A percentile compares a stretch with the other conserved stretches of the same genome.
These are phyloP conservation scores for Rugiboletus extremiorientalis DNA, from an alignment of 1,284 basidiomycete species.

Conservation along the genomic window DNA sequence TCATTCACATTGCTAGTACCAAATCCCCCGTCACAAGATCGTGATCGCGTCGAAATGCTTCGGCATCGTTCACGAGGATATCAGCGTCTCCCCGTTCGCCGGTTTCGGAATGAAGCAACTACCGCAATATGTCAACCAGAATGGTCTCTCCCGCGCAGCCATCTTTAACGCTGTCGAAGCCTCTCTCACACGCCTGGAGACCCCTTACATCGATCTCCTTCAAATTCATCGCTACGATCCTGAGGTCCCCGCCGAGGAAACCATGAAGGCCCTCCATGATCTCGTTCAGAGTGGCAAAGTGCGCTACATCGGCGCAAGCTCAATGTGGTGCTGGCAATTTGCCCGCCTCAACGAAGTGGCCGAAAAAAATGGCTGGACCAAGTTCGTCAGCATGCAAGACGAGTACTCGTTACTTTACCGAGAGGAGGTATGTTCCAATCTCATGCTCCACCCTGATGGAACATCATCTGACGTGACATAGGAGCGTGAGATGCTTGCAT, in stretches of 20 bases:
- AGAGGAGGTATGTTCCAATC: slow-evolving; percentile 31
- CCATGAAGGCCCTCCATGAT: slow-evolving; percentile 48
- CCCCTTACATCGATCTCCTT: slow-evolving; percentile 47
- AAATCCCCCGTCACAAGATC: slow-evolving; percentile 55
- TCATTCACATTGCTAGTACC: slow-evolving; percentile 34
- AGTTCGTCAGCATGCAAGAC: slow-evolving; percentile 42
- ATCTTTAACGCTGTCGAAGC: slow-evolving; percentile 48
- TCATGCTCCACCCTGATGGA: too few relatives aligned
- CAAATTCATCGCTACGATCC: slow-evolving; percentile 45
- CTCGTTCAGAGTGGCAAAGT: slow-evolving; percentile 43
- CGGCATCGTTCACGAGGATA: slow-evolving; percentile 21
- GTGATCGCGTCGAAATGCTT: slow-evolving; percentile 46
- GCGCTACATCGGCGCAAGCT: slow-evolving; percentile 47
- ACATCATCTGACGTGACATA: slow-evolving; percentile 11
- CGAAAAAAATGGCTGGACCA: slow-evolving; percentile 36
- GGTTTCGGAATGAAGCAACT: slow-evolving; percentile 14
- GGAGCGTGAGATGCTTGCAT: slow-evolving; percentile 50
- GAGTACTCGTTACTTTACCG: slow-evolving; percentile 45
- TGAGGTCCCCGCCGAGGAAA: slow-evolving; percentile 39
- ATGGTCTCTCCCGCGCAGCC: slow-evolving; percentile 42
- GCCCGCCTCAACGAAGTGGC: slow-evolving; percentile 43
- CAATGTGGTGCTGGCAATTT: slow-evolving; percentile 45
- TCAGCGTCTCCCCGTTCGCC: background rate
- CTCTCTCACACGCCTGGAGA: slow-evolving; percentile 42
- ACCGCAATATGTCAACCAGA: slow-evolving; percentile 44